Conservation (phyloP, 2,329 filamentous ascomycete species). For the Ophiostoma sp. region DNA sequence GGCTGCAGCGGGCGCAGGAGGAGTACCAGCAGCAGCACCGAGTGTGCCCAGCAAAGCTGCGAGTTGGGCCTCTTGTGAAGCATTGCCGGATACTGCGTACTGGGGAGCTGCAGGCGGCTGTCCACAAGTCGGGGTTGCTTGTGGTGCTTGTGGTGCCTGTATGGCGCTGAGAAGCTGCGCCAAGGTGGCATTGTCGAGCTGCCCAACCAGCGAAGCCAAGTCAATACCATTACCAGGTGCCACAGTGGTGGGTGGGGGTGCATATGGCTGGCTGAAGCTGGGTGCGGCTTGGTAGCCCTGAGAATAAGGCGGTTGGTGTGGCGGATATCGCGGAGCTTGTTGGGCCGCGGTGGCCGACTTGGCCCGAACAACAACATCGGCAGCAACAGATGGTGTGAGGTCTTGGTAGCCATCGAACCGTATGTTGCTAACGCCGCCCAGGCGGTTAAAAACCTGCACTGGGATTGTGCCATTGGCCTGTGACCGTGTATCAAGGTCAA, state of each 20-base stretch:
- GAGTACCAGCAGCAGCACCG: constrained; percentile 31
- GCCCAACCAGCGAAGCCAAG: constrained; percentile 33
- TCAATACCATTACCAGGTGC: constrained; percentile 22
- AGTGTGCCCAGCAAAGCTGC: constrained; percentile 49
- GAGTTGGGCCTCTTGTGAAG: constrained; percentile 44
- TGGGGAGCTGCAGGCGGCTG: background rate
- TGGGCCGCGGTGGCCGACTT: constrained; percentile 50
- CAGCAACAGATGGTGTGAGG: constrained; percentile 74
- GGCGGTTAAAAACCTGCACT: constrained; percentile 82
- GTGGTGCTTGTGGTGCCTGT: constrained; percentile 30
- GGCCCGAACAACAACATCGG: constrained; percentile 74
- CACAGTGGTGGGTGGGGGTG: constrained; percentile 22
- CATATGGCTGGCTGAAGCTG: background rate
- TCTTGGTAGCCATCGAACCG: constrained; percentile 86
- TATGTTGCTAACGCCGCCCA: constrained; percentile 70
- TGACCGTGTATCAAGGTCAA: constrained; percentile 69
- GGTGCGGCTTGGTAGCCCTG: constrained; percentile 31
- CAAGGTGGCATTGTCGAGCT: constrained; percentile 39
- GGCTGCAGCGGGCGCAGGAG: constrained; percentile 8
- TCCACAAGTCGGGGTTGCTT: background rate
- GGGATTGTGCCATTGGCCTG: constrained; percentile 73
- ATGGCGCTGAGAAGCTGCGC: constrained; percentile 40
- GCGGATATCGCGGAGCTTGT: constrained; percentile 34
- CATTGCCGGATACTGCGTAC: background rate
- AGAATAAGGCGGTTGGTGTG: constrained; percentile 32